A percentile compares a stretch with the other conserved stretches of the same genome.
These are phyloP conservation scores for Pythium volutum DNA, from an alignment of 352 stramenopile species.

Conservation along the genomic window DNA sequence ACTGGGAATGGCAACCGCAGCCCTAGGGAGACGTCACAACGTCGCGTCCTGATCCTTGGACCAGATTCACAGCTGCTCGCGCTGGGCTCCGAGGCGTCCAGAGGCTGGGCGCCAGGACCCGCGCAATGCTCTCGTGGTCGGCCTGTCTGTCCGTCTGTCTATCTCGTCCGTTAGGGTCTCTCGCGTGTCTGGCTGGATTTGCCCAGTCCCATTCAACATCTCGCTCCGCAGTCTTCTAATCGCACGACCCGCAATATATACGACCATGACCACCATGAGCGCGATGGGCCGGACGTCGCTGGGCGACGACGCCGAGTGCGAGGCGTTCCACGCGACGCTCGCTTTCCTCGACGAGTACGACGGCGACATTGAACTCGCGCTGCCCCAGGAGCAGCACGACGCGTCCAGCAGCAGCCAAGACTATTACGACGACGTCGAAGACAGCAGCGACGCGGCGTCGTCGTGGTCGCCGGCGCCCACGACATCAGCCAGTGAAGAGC, in stretches of 20 bases:
- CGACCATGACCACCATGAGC: too few species aligned
- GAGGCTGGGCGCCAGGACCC: too few species aligned
- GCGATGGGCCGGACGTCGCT: not conserved
- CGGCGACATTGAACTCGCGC: conserved; percentile 21
- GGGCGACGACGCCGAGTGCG: conserved; percentile 16
- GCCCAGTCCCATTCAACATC: too few species aligned
- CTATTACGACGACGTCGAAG: not conserved
- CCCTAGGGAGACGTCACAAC: conserved; percentile 3
- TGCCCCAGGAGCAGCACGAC: not conserved
- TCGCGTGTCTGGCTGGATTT: too few species aligned
- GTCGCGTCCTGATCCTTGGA: too few species aligned
- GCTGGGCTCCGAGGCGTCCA: too few species aligned
- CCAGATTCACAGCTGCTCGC: not conserved
- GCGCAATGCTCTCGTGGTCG: too few species aligned
- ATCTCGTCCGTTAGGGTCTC: too few species aligned
- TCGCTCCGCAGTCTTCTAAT: too few species aligned
- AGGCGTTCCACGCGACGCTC: conserved; percentile 24
- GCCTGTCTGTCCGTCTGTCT: too few species aligned
- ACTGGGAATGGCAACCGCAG: not conserved
- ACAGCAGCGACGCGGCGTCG: conserved; percentile 3
- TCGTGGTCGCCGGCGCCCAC: conserved; percentile 14
- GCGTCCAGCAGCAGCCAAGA: too few species aligned
- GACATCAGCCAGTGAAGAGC: conserved; percentile 9
- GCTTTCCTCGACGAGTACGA: conserved; percentile 28
- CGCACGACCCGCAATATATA: too few species aligned